Base-by-base conservation (phyloP, 805 yeast species). In the Kodamaea fukazawae region DNA sequence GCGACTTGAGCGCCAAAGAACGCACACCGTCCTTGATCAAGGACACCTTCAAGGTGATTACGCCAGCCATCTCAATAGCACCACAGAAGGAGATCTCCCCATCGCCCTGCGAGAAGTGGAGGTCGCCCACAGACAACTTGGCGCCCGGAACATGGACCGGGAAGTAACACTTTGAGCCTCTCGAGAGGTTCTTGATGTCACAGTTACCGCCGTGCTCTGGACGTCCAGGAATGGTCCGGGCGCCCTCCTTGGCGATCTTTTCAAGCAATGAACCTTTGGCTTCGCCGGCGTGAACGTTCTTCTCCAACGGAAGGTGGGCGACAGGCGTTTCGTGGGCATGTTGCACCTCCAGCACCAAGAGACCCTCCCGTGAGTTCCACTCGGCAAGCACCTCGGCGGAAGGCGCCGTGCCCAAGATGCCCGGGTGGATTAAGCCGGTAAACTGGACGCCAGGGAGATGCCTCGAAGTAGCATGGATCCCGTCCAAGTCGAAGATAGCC, bases 141-240 rank as follows among this genome's bases (percentile, higher is more conserved):
- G 74, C 78, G 5, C 79, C 79, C 18, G 54, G 52, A 18, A 73
- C 67, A 51, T 73, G 58, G 16, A 70, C 73, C 2, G 78, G 78
- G 32, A 73, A 56, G 45, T 70, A 73, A 23, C 67, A 66, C 44
- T 69, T 72, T 9, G 78, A 70, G 4, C 78, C 79, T 34, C 76
- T 52, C 3, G 76, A 67, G 16, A 74, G 54, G 43, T 71, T 71
- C 53, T 74, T 73, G 49, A 74, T 74, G 45, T 73, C 79, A 53
- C 78, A 73, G 49, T 73, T 73, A 9, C 79, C 79, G 9, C 79
- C 79, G 51, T 73, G 62, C 55, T 73, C 79, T 20, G 74, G 78
- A 46, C 77, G 51, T 1, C 77, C 77, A 14, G 79, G 79, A 40
- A 73, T 71, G 2, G 79, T 73, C 29, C 79, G 60, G 6, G 78